phyloP scores from a whole-genome alignment of 2,329 filamentous ascomycete genomes.

The Fusarium sp. region DNA sequence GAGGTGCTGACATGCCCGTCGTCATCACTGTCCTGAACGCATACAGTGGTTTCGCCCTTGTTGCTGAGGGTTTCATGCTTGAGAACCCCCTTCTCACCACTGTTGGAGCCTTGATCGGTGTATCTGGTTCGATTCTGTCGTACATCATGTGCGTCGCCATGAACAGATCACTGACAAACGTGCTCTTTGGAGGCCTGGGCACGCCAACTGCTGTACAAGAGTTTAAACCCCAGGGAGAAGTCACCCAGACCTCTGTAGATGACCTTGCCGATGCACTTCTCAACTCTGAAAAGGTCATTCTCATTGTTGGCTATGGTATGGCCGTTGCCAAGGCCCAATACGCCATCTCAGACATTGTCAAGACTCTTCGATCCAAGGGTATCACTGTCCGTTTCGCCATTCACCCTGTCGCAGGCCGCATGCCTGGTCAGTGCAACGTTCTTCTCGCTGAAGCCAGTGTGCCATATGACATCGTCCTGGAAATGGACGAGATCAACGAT shows the following conservation, averaged over 20 bases:
- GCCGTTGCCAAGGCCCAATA: conserved; percentile 94
- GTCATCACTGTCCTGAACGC: conserved; percentile 92
- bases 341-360: conserved; percentile 83
- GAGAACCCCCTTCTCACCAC: conserved; percentile 86
- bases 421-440: conserved; percentile 95
- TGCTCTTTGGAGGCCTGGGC: conserved; percentile 84
- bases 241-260: conserved; percentile 81
- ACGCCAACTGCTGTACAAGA: conserved; percentile 66
- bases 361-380: conserved; percentile 75
- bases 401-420: conserved; percentile 87
- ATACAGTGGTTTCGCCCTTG: conserved; percentile 89
- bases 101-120: conserved; percentile 86
- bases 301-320: conserved; percentile 94
- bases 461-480: conserved; percentile 89
- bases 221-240: conserved; percentile 80
- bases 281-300: conserved; percentile 85
- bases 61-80: conserved; percentile 92
- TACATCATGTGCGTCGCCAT: conserved; percentile 91
- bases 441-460: conserved; percentile 87
- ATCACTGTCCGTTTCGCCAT: conserved; percentile 89
- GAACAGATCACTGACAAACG: conserved; percentile 90
- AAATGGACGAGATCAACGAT: conserved; percentile 97
- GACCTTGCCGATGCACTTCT: conserved; percentile 80
- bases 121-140: conserved; percentile 87
- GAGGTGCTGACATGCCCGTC: conserved; percentile 93